These are phyloP conservation scores for Turnera subulata DNA, from an alignment of 345 rosid genomes.

Conservation along the genomic window DNA sequence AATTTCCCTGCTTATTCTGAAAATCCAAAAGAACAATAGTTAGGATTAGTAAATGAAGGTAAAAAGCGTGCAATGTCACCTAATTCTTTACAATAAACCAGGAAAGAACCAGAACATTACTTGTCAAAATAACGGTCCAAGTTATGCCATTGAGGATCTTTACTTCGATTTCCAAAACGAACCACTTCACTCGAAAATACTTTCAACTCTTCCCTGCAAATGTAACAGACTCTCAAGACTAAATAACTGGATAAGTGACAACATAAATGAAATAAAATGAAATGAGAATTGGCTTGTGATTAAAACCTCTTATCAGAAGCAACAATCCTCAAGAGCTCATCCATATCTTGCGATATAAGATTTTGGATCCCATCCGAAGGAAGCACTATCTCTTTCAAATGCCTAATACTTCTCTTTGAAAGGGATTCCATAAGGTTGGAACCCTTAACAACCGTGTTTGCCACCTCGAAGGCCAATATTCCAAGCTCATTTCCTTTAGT, in stretches of 20 bases:
- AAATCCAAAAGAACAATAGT: conserved; percentile 37
- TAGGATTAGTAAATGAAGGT: background rate
- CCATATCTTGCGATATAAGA: conserved; percentile 72
- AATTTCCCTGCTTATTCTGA: conserved; percentile 40
- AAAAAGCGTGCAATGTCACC: conserved; percentile 10
- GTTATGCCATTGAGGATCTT: conserved; percentile 99
- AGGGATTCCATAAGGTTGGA: conserved; percentile 86
- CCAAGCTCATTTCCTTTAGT: conserved; percentile 73
- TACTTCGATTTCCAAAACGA: conserved; percentile 94
- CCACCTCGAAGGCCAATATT: conserved; percentile 91
- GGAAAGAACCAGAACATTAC: no score
- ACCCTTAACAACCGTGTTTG: conserved; percentile 93
- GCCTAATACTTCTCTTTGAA: conserved; percentile 54
- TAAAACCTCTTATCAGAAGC: conserved; percentile 85
- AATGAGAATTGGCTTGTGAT: background rate
- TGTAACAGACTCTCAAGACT: background rate
- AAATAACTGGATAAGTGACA: no score
- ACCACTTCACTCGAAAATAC: conserved; percentile 91
- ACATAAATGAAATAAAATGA: background rate
- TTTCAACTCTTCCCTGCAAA: conserved; percentile 77
- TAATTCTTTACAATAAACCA: background rate
- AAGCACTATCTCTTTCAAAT: conserved; percentile 81
- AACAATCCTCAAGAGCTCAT: conserved; percentile 66
- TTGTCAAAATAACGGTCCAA: conserved; percentile 90
- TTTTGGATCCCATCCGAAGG: conserved; percentile 84